Evolutionary conservation across 768 basidiomycete species (phyloP).

Genomic region (Boletus sp.): DNA sequence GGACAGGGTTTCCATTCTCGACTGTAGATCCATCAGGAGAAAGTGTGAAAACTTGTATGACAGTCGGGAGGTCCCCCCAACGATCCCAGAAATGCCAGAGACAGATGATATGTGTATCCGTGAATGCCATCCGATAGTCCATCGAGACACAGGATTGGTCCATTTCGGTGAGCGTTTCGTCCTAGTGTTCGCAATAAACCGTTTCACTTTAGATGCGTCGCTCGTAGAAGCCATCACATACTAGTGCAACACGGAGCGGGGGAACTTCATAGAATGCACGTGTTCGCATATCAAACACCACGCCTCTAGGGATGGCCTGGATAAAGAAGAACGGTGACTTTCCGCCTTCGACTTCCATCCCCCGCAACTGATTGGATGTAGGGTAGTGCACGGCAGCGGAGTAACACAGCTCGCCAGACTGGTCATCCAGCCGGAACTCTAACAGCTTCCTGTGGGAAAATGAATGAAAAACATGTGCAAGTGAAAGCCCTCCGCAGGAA

Average conservation of each 20-base stretch:
- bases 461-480: background rate
- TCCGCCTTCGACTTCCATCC: background rate
- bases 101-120: background rate
- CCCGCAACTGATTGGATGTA: fast-evolving
- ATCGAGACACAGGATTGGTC: fast-evolving
- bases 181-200: background rate
- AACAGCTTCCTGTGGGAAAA: background rate
- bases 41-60: background rate
- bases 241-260: background rate
- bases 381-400: background rate
- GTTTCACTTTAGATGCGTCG: background rate
- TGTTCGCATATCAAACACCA: slow-evolving; percentile 1
- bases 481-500: background rate
- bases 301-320: fast-evolving
- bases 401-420: background rate
- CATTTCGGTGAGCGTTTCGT: background rate
- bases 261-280: background rate
- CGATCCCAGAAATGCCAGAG: background rate
- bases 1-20: background rate
- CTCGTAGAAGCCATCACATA: slow-evolving; percentile 9
- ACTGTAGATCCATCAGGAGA: background rate
- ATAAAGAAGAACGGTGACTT: background rate
- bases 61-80: no score
- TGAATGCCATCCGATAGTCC: background rate
- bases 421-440: background rate